Base-by-base conservation (phyloP, 139 green algal genomes). In the Tetradesmus obliquus region DNA sequence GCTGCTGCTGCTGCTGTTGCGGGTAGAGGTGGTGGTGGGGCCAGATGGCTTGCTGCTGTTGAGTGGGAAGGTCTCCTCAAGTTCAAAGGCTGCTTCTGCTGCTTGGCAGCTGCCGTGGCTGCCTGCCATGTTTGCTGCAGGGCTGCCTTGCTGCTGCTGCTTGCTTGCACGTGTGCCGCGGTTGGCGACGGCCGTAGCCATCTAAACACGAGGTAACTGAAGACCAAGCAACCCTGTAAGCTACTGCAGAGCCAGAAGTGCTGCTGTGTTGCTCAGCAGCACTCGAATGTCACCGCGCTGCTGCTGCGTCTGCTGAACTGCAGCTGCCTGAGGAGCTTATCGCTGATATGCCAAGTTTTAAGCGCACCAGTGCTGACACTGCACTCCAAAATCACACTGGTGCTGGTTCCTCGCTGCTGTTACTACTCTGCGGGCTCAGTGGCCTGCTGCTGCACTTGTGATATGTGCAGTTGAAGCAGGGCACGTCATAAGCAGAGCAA, bases 401-500 rank as follows among this genome's bases (percentile, higher is more conserved):
- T 71, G 71, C 66, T 90, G 60, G 20, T 13, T 69, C 17, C 83
- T 22, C 45, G 4, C 55, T 90, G 85, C 58, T 53, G 13, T 4
- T 13, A 5, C 54, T 55, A 24, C 85, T 90, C 85, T 90, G 69
- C 17, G 72, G 76, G 55, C n/a, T 91, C 88, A 53, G 76, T 71
- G 32, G 24, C 15, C 88, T 81, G 76, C 88, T 91, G 55, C 76
- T 85, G 55, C 55, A 87, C 51, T 74, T 19, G 15, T 15, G 5
- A 4, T 76, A 4, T 20, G 9, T 55, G 55, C 83, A 87, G 76
- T 91, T 91, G 60, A 71, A 54, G 88, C 76, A 22, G n/a, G 1
- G 9, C 3, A 53, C 88, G 76, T 91, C 88, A 91, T 86, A 91
- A 87, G 72, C 88, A 91, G 69, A 57, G 71, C 86, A 60, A 24